A percentile compares a stretch with the other conserved stretches of the same genome.
These are phyloP conservation scores for Stenocarpella maydis DNA, from an alignment of 2,329 filamentous ascomycete genomes.

Conservation along the genomic window DNA sequence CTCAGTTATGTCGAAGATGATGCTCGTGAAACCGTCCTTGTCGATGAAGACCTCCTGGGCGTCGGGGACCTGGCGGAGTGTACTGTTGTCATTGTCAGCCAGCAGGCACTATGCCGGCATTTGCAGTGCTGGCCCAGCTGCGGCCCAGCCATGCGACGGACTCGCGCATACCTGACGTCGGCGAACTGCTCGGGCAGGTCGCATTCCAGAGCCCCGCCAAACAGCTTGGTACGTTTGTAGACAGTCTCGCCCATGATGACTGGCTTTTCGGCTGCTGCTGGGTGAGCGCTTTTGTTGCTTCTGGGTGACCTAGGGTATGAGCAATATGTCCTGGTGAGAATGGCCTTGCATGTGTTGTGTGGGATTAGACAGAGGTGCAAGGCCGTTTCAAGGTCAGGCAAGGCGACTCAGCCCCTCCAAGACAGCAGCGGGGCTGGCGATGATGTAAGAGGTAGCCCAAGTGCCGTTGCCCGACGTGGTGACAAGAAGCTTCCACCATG, in stretches of 20 bases:
- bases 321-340: not conserved
- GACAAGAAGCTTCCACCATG: no score
- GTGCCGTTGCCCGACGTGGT: not conserved
- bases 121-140: not conserved
- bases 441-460: conserved; percentile 17
- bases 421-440: conserved; percentile 32
- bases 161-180: conserved; percentile 72
- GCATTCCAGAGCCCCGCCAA: conserved; percentile 74
- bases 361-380: not conserved
- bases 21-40: conserved; percentile 80
- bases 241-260: conserved; percentile 53
- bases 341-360: not conserved
- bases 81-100: conserved; percentile 52
- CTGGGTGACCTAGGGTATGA: no score
- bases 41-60: conserved; percentile 95
- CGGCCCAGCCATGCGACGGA: not conserved
- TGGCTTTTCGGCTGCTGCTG: not conserved
- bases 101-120: not conserved
- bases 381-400: not conserved
- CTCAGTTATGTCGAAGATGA: conserved; percentile 92
- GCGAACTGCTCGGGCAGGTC: conserved; percentile 74
- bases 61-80: conserved; percentile 78
- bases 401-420: conserved; percentile 29
- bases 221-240: conserved; percentile 69
- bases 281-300: not conserved